Evolutionary conservation across 2,329 filamentous ascomycete species (phyloP), one percentile per base, ranked within the genome.

Genomic region (Fusarium oxysporum): DNA sequence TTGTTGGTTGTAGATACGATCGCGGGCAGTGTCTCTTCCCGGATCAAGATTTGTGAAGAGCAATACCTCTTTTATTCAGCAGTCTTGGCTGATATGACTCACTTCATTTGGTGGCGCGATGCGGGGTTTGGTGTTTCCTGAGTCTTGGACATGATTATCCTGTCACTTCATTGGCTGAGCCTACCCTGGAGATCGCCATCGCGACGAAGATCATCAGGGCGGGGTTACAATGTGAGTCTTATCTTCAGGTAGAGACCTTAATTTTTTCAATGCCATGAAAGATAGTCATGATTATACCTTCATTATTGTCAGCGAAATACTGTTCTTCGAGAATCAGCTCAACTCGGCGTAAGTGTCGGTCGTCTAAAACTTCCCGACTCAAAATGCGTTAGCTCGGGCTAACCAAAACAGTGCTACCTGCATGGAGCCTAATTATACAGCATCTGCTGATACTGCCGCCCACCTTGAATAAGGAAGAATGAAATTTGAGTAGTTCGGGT

Each of bases 21-120:
- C 7, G 9, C 7, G 2, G 19, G 5, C 9, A 8, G 23, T 16
- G 6, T 28, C 3, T 10, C 14, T n/a, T 28, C 1, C 11, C 1
- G 0, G 0, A 2, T 3, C 7, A 13, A 1, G 1, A n/a, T 7
- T 2, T n/a, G 0, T n/a, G 10, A 41, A 13, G 10, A 40, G 3
- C 19, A 9, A n/a, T n/a, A 2, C 0, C 9, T n/a, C 5, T 13
- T 38, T 30, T 17, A 13, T 17, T n/a, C 2, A 8, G 25, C 10
- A 40, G 23, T 6, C 23, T 8, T 12, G 16, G 37, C 6, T 3
- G 19, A 12, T 10, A 32, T 68, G 63, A 68, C 48, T 68, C 48
- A 68, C 28, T 12, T 19, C 1, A 10, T 11, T 10, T 19, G 1
- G 25, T 43, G 43, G 37, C 43, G 37, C 8, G 21, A 33, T 55